These are phyloP conservation scores for Penicillium sp. DNA, from an alignment of 2,329 filamentous ascomycete genomes.

Conservation along the genomic window DNA sequence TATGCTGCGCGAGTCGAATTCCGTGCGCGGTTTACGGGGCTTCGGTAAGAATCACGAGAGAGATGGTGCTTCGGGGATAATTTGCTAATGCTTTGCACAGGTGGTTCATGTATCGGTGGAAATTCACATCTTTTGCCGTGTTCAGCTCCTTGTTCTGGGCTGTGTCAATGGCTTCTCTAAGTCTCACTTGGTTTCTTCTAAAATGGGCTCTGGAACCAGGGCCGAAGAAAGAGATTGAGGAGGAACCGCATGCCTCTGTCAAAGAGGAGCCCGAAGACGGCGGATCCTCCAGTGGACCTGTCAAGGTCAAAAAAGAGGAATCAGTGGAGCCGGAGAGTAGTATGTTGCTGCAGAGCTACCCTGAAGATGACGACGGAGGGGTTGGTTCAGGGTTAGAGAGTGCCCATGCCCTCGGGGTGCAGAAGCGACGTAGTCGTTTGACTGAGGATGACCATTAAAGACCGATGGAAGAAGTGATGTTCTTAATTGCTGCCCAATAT, in stretches of 20 bases:
- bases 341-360: conserved; percentile 19
- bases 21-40: conserved; percentile 69
- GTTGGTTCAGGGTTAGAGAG: conserved; percentile 53
- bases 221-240: conserved; percentile 30
- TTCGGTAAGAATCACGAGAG: conserved; percentile 50
- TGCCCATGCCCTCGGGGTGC: conserved; percentile 28
- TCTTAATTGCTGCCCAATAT: conserved; percentile 10
- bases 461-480: too few relatives aligned
- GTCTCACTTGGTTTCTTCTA: conserved; percentile 61
- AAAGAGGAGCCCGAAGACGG: conserved; percentile 20
- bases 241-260: conserved; percentile 21
- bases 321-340: conserved; percentile 5
- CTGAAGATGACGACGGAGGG: conserved; percentile 45
- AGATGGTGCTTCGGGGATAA: not conserved
- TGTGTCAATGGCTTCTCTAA: conserved; percentile 66
- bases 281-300: conserved; percentile 19
- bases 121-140: conserved; percentile 64
- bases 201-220: conserved; percentile 39
- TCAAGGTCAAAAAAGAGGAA: conserved; percentile 33
- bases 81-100: conserved; percentile 38
- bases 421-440: conserved; percentile 34
- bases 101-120: conserved; percentile 85
- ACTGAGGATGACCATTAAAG: conserved; percentile 17
- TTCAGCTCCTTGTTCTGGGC: conserved; percentile 74
- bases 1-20: conserved; percentile 69